A percentile compares a stretch with the other conserved stretches of the same genome.
phyloP scores from a whole-genome alignment of 1,139 yeast species.

The Pneumocystis oryctolagi region DNA sequence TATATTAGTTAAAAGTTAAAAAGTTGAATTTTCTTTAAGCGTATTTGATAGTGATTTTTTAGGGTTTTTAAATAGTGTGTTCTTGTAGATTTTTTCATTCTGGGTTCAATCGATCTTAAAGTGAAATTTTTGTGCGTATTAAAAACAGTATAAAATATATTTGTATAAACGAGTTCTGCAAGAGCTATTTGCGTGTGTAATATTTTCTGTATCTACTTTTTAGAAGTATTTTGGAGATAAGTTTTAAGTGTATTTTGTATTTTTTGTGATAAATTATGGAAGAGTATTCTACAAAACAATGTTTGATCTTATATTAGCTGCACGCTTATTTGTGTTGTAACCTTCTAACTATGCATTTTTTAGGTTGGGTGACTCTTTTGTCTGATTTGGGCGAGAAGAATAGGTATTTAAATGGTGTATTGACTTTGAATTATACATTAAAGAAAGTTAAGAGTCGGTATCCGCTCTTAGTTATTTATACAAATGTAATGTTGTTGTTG shows the following conservation, averaged over 20 bases:
- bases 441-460: conserved; percentile 29
- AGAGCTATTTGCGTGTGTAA: background rate
- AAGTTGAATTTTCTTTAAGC: too few relatives aligned
- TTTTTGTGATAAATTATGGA: background rate
- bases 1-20: too few relatives aligned
- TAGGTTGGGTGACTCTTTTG: conserved; percentile 37
- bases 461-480: conserved; percentile 38
- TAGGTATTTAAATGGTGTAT: conserved; percentile 35
- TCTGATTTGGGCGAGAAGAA: conserved; percentile 26
- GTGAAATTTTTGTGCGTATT: too few relatives aligned
- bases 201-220: background rate
- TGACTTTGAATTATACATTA: conserved; percentile 36
- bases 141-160: too few relatives aligned
- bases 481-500: conserved; percentile 27
- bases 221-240: conserved; percentile 24
- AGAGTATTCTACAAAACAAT: background rate
- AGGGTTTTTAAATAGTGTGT: too few relatives aligned
- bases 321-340: background rate
- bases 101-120: too few relatives aligned
- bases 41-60: too few relatives aligned
- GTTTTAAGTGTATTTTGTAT: too few relatives aligned
- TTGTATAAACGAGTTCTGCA: too few relatives aligned
- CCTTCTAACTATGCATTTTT: background rate
- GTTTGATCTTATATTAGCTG: background rate
- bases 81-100: too few relatives aligned